These are phyloP conservation scores for Gremmenia infestans DNA, from an alignment of 2,329 filamentous ascomycete species.

Conservation along the genomic window DNA sequence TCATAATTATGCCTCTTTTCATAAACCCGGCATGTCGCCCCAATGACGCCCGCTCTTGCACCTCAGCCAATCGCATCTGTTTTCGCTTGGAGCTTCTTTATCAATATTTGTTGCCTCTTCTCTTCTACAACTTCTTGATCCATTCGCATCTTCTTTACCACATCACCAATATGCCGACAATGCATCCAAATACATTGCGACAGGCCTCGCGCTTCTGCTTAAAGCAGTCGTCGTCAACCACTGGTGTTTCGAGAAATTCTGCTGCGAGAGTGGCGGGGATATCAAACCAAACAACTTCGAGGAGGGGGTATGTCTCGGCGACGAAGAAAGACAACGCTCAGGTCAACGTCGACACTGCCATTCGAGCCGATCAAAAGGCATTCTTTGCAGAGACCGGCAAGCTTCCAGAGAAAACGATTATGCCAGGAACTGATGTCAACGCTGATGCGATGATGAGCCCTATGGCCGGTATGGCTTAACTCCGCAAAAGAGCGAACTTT, in stretches of 20 bases:
- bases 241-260: constrained; percentile 23
- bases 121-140: background rate
- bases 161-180: constrained; percentile 24
- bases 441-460: constrained; percentile 68
- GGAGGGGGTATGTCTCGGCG: constrained; percentile 77
- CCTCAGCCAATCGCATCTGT: constrained; percentile 6
- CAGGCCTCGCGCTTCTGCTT: constrained; percentile 31
- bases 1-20: background rate
- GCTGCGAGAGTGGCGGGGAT: constrained; percentile 19
- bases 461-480: constrained; percentile 54
- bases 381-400: constrained; percentile 54
- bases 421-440: constrained; percentile 24
- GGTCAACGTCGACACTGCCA: constrained; percentile 75
- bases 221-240: constrained; percentile 23
- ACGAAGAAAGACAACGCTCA: constrained; percentile 75
- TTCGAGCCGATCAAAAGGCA: constrained; percentile 79
- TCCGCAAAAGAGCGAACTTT: constrained; percentile 16
- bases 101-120: constrained; percentile 7
- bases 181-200: constrained; percentile 29
- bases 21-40: background rate
- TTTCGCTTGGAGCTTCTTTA: constrained; percentile 6
- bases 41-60: background rate
- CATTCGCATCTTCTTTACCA: constrained; percentile 8
- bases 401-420: constrained; percentile 21
- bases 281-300: constrained; percentile 20